These are phyloP conservation scores for Phytophthora cactorum DNA, from an alignment of 352 stramenopile genomes.

Conservation along the genomic window DNA sequence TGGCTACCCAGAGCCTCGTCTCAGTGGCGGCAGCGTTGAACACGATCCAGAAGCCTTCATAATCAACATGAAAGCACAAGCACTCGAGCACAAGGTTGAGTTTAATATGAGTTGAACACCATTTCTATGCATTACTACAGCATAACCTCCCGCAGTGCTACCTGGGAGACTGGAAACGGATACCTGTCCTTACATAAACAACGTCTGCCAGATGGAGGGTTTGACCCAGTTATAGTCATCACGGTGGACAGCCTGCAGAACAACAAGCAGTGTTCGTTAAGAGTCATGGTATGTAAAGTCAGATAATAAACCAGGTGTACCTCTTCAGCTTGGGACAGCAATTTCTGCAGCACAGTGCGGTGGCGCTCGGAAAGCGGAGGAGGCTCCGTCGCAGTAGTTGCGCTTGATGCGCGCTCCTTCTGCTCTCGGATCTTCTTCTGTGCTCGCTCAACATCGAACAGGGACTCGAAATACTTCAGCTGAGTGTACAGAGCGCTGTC, in stretches of 20 bases:
- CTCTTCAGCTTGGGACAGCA: slow-evolving; percentile 82
- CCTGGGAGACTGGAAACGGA: background rate
- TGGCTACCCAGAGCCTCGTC: background rate
- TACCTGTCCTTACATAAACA: slow-evolving; percentile 65
- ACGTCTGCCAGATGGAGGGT: slow-evolving; percentile 89
- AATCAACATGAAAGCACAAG: background rate
- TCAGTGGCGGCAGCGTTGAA: background rate
- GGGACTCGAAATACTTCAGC: slow-evolving; percentile 96
- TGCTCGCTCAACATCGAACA: slow-evolving; percentile 94
- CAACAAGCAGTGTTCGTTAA: background rate
- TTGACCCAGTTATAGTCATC: slow-evolving; percentile 96
- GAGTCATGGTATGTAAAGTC: background rate
- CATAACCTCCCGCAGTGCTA: slow-evolving; percentile 8
- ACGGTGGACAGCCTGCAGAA: slow-evolving; percentile 67
- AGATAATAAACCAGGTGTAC: slow-evolving; percentile 30
- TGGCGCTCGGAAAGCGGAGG: slow-evolving; percentile 71
- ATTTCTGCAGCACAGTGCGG: slow-evolving; percentile 72
- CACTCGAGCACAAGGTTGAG: slow-evolving; percentile 9
- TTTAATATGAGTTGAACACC: slow-evolving; percentile 23
- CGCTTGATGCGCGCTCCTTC: slow-evolving; percentile 44
- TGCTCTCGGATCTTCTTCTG: slow-evolving; percentile 85
- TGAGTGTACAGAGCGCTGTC: slow-evolving; percentile 95
- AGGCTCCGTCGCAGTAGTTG: slow-evolving; percentile 40
- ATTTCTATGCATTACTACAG: slow-evolving; percentile 34
- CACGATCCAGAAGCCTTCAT: background rate